Conservation (phyloP, 225 moss, liverwort and hornwort genomes). For the Polytrichum formosum region DNA sequence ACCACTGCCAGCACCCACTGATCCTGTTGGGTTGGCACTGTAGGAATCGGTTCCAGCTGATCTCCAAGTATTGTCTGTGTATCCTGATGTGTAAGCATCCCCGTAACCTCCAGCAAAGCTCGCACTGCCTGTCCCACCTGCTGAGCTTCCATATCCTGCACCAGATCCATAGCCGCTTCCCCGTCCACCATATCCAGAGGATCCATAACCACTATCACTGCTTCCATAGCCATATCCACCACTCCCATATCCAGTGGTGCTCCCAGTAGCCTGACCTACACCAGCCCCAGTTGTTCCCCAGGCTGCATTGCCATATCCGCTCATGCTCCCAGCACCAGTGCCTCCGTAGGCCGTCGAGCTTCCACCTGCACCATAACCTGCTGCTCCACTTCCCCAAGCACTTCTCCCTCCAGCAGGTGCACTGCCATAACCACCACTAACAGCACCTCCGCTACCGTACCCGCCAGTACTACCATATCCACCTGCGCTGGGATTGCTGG, state of each 20-base stretch:
- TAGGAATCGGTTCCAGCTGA: constrained; percentile 79
- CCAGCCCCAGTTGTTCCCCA: constrained; percentile 90
- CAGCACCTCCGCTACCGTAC: constrained; percentile 73
- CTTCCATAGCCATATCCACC: constrained; percentile 85
- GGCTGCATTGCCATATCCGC: constrained; percentile 76
- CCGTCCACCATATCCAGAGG: constrained; percentile 72
- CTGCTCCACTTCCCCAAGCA: constrained; percentile 87
- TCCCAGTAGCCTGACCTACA: constrained; percentile 51
- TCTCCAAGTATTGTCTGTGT: constrained; percentile 91
- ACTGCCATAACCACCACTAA: constrained; percentile 66
- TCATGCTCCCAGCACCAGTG: constrained; percentile 69
- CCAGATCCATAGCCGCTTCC: constrained; percentile 76
- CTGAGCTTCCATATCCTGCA: constrained; percentile 74
- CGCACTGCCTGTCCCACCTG: constrained; percentile 71
- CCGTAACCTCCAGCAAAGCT: constrained; percentile 70
- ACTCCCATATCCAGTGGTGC: constrained; percentile 76
- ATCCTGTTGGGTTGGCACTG: constrained; percentile 62
- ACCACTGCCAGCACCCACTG: constrained; percentile 66
- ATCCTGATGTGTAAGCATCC: constrained; percentile 66
- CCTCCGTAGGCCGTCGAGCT: constrained; percentile 71
- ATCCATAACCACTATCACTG: constrained; percentile 84
- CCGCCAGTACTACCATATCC: constrained; percentile 70
- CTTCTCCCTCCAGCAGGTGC: constrained; percentile 72
- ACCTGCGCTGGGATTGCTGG: constrained; percentile 67
- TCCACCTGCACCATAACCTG: constrained; percentile 74